Percentiles rank a stretch among this genome's conserved stretches.
These are phyloP conservation scores for Boletus insuetus DNA, from an alignment of 768 basidiomycete species.

Conservation along the genomic window DNA sequence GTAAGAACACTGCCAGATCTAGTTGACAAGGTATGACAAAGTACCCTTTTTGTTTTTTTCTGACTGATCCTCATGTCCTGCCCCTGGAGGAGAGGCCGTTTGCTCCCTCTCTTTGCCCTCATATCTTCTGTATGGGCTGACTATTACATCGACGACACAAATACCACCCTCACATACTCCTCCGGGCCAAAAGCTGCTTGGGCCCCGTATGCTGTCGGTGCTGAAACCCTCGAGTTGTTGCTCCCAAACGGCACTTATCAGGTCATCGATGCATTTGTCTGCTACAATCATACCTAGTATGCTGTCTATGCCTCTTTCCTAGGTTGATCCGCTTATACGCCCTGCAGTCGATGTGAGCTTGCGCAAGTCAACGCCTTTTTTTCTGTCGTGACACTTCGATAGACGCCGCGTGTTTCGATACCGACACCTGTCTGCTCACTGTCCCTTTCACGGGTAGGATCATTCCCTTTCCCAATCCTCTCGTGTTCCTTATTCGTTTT, in stretches of 20 bases:
- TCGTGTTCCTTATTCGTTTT: background rate
- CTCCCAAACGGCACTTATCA: conserved; percentile 22
- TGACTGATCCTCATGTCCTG: background rate
- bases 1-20: background rate
- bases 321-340: background rate
- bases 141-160: conserved; percentile 27
- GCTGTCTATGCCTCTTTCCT: background rate
- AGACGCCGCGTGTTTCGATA: conserved; percentile 22
- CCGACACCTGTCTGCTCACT: conserved; percentile 17
- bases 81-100: background rate
- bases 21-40: background rate
- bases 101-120: conserved; percentile 1
- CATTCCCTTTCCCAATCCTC: background rate
- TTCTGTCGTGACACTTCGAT: background rate
- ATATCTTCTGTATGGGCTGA: conserved; percentile 11
- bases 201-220: conserved; percentile 16
- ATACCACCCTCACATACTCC: conserved; percentile 20
- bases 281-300: conserved; percentile 28
- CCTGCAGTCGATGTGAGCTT: conserved; percentile 19
- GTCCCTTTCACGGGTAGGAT: conserved; percentile 25
- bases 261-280: conserved; percentile 19
- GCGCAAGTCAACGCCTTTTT: background rate
- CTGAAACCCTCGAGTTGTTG: conserved; percentile 8
- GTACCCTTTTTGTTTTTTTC: background rate
- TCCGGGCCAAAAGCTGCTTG: conserved; percentile 25